Evolutionary conservation across 768 basidiomycete species (phyloP).

Genomic region (Lanmaoa pseudosensibilis): DNA sequence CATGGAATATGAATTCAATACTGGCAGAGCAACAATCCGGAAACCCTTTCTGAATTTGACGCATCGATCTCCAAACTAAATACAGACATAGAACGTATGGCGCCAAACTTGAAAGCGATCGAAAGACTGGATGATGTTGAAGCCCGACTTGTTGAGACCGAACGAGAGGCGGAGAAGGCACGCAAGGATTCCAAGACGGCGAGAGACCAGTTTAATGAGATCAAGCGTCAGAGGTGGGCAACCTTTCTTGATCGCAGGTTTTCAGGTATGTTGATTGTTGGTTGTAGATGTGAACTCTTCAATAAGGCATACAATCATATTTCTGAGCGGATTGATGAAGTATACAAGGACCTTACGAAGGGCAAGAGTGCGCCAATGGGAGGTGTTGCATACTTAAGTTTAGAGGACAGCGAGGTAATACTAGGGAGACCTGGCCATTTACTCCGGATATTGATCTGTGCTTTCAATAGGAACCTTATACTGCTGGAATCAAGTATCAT

Average conservation of each 20-base stretch:
- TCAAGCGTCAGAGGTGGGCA: constrained; percentile 75
- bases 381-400: constrained; percentile 92
- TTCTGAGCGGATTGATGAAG: constrained; percentile 88
- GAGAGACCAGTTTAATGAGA: constrained; percentile 87
- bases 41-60: constrained; percentile 71
- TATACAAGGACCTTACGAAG: constrained; percentile 98
- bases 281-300: constrained; percentile 71
- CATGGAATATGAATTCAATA: neutral
- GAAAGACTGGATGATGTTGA: constrained; percentile 88
- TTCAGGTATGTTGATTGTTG: constrained; percentile 1
- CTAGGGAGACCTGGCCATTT: constrained; percentile 23
- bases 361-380: constrained; percentile 92
- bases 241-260: neutral
- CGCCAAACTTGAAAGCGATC: constrained; percentile 96
- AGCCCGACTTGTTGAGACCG: constrained; percentile 80
- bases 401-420: constrained; percentile 92
- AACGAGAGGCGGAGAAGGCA: constrained; percentile 89
- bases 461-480: constrained; percentile 68
- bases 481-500: constrained; percentile 93
- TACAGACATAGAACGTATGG: constrained; percentile 87
- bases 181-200: constrained; percentile 86
- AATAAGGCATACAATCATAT: constrained; percentile 97
- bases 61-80: constrained; percentile 66
- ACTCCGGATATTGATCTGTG: constrained; percentile 1
- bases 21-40: constrained; percentile 57